Evolutionary conservation across 177 flowering plant genomes (phyloP), one percentile per base, ranked within the genome.

Genomic region (Vitis hybrid): DNA sequence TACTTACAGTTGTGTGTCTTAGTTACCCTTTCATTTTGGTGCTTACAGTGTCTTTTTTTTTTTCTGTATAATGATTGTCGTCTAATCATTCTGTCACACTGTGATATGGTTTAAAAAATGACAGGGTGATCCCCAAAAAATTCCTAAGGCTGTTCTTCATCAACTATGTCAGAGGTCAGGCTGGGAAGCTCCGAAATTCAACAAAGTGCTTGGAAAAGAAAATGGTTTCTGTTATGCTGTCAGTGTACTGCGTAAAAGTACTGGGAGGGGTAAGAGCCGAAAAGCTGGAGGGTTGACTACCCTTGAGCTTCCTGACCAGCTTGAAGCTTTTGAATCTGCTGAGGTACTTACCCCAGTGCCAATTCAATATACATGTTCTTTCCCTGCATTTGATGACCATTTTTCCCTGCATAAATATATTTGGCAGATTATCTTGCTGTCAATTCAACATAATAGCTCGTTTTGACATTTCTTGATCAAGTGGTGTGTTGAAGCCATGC

Each of bases 181-280:
- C 18, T 94, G 98, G 98, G 95, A 89, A 50, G 92, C 98, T 52
- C 98, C 98, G 63, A 94, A 88, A 67, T 94, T 88, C 55, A 82
- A 79, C 67, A 94, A 85, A 81, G 63, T 86, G 26, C 74, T 23
- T 50, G 82, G 74, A 5, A 82, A 75, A 75, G 87, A 62, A 56
- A 72, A 74, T 57, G 51, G 68, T 60, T 82, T 80, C 65, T 76
- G 64, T 54, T 94, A 94, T 80, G 49, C 90, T 70, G 88, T 91
- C 59, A 92, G 91, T 71, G 76, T 94, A 52, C 58, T 94, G 72
- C 92, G 93, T 70, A 87, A 83, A 74, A 86, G 97, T 76, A 91
- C 88, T 75, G 98, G 98, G 34, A 86, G 97, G 78, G 98, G 98
- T 51, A 94, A 92, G 79, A 92, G 84, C 80, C 81, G 92, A 86